Base-by-base conservation (phyloP, 495 filamentous ascomycete genomes). In the Daldinia bambusicola region DNA sequence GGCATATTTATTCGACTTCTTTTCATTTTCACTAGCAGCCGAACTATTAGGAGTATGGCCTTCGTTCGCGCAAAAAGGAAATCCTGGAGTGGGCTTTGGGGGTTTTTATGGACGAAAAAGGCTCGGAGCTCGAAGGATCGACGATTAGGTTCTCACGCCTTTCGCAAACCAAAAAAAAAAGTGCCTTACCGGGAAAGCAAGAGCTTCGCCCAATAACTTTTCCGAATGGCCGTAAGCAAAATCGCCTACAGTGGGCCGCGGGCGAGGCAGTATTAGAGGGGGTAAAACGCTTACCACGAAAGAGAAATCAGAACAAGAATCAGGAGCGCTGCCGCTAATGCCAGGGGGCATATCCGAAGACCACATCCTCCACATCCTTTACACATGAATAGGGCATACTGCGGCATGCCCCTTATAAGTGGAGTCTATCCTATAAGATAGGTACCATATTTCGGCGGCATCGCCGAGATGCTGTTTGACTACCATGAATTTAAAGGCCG, bases 91-190 rank as follows among this genome's bases (percentile, higher is more conserved):
- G 41, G 62, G 50, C 4, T 50, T 31, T 6, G 9, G 13, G 30
- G 38, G 6, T 22, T 56, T 65, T 56, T 57, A 51, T 45, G 18
- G 8, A 1, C 14, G 52, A 57, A 12, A 1, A 63, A 55, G 62
- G 52, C 38, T 51, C 12, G 31, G 40, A 3, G n/a, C n/a, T 56
- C n/a, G 51, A 16, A 50, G 40, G 62, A 57, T 65, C 62, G 16
- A 50, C 34, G 7, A 12, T 7, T 57, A 16, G 52, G 40, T 16
- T 4, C 52, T 16, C 13, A 18, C 38, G 14, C 3, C 12, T 57
- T 48, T 45, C 18, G 38, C 41, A 10, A 4, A 4, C 62, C 48
- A 38, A 20, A 45, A 18, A 48, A 48, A 48, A 37, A 12, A 26
- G 9, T 32, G 50, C 50, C 50, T 53, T 53, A 26, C 8, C 12